Evolutionary conservation across 768 basidiomycete genomes (phyloP).

Genomic region (Termitomyces sp.): DNA sequence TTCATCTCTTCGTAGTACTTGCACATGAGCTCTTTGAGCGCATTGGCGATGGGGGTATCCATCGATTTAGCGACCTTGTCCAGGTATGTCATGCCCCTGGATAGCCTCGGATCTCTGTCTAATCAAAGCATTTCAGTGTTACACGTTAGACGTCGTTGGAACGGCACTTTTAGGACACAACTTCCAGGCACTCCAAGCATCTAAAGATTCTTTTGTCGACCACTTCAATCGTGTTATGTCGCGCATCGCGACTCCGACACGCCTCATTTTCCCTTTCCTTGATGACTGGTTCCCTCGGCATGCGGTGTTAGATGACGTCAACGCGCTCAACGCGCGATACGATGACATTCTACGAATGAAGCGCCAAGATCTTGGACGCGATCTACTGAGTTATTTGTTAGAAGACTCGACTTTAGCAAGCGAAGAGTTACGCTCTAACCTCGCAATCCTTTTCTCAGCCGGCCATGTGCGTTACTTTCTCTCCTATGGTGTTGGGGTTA

Average conservation of each 20-base stretch:
- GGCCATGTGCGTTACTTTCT: conserved; percentile 27
- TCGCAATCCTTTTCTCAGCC: conserved; percentile 33
- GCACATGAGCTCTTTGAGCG: conserved; percentile 24
- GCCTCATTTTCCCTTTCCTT: conserved; percentile 27
- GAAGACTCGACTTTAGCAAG: conserved; percentile 26
- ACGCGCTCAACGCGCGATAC: conserved; percentile 23
- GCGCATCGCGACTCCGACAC: conserved; percentile 27
- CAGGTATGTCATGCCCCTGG: conserved; percentile 12
- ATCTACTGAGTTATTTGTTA: conserved; percentile 31
- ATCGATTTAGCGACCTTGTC: conserved; percentile 22
- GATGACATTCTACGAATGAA: conserved; percentile 23
- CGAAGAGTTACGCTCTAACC: conserved; percentile 30
- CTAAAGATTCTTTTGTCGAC: conserved; percentile 28
- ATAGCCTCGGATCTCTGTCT: background rate
- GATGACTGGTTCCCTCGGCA: conserved; percentile 25
- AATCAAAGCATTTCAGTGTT: conserved; percentile 15
- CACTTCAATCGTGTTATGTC: conserved; percentile 33
- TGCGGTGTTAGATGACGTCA: conserved; percentile 23
- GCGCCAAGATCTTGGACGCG: conserved; percentile 24
- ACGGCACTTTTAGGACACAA: conserved; percentile 31
- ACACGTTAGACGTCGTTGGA: conserved; percentile 32
- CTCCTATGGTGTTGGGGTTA: background rate
- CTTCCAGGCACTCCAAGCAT: conserved; percentile 27
- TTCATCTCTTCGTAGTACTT: conserved; percentile 27
- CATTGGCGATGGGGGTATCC: conserved; percentile 24